phyloP scores from a whole-genome alignment of 148 eudicot genomes.

The Linanthus parryae region DNA sequence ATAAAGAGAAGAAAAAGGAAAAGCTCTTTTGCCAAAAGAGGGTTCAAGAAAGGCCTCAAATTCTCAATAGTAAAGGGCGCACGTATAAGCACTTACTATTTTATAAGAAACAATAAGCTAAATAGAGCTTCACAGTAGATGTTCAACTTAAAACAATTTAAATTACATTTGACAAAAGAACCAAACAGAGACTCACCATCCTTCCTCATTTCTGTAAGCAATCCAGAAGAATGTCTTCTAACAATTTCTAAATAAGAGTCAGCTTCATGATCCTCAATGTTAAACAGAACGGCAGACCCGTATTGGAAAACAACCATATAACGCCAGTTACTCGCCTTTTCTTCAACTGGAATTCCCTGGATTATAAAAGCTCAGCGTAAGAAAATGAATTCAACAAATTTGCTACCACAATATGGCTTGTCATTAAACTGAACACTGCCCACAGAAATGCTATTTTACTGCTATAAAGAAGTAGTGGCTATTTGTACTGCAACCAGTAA shows the following conservation, averaged over 20 bases:
- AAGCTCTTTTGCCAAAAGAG: too few species aligned
- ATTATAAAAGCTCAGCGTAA: constrained; percentile 11
- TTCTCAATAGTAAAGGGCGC: too few species aligned
- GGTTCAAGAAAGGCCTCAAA: too few species aligned
- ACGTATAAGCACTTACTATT: too few species aligned
- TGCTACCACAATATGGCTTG: too few species aligned
- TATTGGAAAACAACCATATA: constrained; percentile 93
- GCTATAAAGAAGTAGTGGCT: neutral
- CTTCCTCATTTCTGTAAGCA: constrained; percentile 67
- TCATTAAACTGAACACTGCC: neutral
- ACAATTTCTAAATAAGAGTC: constrained; percentile 64
- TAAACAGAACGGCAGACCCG: constrained; percentile 86
- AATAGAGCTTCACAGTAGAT: too few species aligned
- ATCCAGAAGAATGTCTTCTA: constrained; percentile 79
- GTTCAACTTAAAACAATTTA: neutral
- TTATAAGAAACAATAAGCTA: too few species aligned
- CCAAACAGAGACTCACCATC: constrained; percentile 47
- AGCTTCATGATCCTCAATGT: constrained; percentile 77
- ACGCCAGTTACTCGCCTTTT: constrained; percentile 27
- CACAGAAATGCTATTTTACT: neutral
- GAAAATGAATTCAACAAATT: too few species aligned
- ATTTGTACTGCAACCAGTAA: neutral
- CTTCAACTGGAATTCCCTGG: constrained; percentile 45
- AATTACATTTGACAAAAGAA: neutral
- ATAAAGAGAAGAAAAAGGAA: too few species aligned